Percentiles rank a stretch among this genome's conserved stretches.
phyloP scores from a whole-genome alignment of 1,284 basidiomycete genomes.

The Cryptococcus sp. region DNA sequence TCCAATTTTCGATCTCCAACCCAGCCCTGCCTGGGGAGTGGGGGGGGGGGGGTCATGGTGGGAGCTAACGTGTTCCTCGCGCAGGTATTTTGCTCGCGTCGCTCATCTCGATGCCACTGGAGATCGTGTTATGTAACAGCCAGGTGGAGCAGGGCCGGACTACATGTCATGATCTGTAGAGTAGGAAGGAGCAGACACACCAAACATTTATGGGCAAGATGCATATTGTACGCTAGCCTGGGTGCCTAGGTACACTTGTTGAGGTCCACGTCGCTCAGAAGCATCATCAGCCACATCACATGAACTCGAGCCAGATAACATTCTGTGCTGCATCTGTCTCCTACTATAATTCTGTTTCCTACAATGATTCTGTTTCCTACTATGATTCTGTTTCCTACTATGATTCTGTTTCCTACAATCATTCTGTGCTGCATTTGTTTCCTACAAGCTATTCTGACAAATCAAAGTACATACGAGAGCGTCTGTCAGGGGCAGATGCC shows the following conservation, averaged over 20 bases:
- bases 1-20: neutral
- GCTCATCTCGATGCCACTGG: constrained; percentile 77
- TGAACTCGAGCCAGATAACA: too few relatives aligned
- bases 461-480: neutral
- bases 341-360: too few relatives aligned
- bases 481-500: neutral
- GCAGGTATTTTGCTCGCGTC: constrained; percentile 72
- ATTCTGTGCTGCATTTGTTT: neutral
- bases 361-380: too few relatives aligned
- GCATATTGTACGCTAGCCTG: too few relatives aligned
- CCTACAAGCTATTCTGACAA: neutral
- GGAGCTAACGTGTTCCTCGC: neutral
- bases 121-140: constrained; percentile 68
- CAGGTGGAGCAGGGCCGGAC: constrained; percentile 69
- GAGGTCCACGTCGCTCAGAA: too few relatives aligned
- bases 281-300: too few relatives aligned
- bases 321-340: too few relatives aligned
- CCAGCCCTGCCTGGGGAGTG: neutral
- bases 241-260: too few relatives aligned
- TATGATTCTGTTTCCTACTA: too few relatives aligned
- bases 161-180: constrained; percentile 65
- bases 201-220: too few relatives aligned
- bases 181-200: too few relatives aligned
- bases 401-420: too few relatives aligned
- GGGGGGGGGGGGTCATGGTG: neutral